phyloP scores from a whole-genome alignment of 139 green algal genomes.

The Prasinococcaceae sp. region DNA sequence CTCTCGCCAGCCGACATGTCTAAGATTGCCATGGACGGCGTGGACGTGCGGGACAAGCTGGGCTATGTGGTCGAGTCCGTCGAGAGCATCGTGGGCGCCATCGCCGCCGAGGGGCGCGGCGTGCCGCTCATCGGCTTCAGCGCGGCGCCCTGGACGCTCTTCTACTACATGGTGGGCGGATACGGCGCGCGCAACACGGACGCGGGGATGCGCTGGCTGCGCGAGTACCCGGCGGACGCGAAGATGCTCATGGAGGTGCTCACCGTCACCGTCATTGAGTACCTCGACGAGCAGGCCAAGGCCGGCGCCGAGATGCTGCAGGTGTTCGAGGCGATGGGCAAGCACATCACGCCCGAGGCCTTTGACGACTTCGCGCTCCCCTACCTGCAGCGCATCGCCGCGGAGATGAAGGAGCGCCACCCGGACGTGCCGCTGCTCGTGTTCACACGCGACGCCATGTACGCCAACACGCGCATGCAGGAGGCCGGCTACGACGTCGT shows the following conservation, averaged over 20 bases:
- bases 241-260: constrained; percentile 7
- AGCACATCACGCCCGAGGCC: constrained; percentile 11
- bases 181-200: constrained; percentile 19
- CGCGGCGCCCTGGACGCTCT: constrained; percentile 17
- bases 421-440: constrained; percentile 14
- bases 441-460: constrained; percentile 19
- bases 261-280: constrained; percentile 20
- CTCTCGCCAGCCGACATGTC: constrained; percentile 8
- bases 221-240: constrained; percentile 13
- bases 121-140: constrained; percentile 23
- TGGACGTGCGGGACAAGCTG: constrained; percentile 12
- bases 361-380: constrained; percentile 17
- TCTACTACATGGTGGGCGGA: constrained; percentile 22
- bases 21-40: background rate
- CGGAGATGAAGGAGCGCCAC: constrained; percentile 9
- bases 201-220: constrained; percentile 16
- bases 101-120: constrained; percentile 8
- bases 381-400: constrained; percentile 10
- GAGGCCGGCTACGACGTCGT: constrained; percentile 16
- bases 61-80: constrained; percentile 13
- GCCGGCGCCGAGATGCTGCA: constrained; percentile 22
- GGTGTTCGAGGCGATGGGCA: constrained; percentile 24
- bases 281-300: constrained; percentile 13
- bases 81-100: constrained; percentile 6
- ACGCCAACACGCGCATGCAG: constrained; percentile 6